Percentiles rank a stretch among this genome's conserved stretches.
Conservation (phyloP, 2,329 filamentous ascomycete genomes). For the Nemania diffusa region DNA sequence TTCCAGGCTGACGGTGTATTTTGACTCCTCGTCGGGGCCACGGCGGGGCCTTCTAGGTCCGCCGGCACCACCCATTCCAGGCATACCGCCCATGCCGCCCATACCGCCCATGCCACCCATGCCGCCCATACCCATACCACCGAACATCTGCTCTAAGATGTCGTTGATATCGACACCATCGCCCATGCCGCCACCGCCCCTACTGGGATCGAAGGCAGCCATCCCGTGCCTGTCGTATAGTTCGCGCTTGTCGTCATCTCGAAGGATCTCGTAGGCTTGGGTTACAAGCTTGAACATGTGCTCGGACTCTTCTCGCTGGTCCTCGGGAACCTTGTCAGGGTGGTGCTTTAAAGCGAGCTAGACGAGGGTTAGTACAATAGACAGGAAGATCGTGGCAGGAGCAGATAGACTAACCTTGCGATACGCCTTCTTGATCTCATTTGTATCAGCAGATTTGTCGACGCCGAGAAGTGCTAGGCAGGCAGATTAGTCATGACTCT, state of each 20-base stretch:
- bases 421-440: conserved; percentile 95
- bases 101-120: conserved; percentile 57
- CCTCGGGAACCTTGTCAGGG: conserved; percentile 93
- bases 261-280: conserved; percentile 97
- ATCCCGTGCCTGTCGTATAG: conserved; percentile 96
- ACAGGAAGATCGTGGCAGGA: not conserved
- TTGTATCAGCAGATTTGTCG: conserved; percentile 74
- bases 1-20: conserved; percentile 90
- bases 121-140: conserved; percentile 52
- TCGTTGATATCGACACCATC: conserved; percentile 89
- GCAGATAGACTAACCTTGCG: conserved; percentile 73
- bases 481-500: conserved; percentile 20
- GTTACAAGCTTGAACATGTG: conserved; percentile 92
- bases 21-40: conserved; percentile 86
- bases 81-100: conserved; percentile 53
- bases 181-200: conserved; percentile 70
- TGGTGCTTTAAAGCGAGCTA: conserved; percentile 89
- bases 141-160: conserved; percentile 92
- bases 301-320: conserved; percentile 85
- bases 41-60: conserved; percentile 72
- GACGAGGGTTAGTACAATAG: conserved; percentile 22
- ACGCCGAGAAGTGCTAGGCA: conserved; percentile 81
- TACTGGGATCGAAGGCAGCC: conserved; percentile 87
- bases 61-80: conserved; percentile 54
- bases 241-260: conserved; percentile 91